Percentiles rank a stretch among this genome's conserved stretches.
Evolutionary conservation across 2,329 filamentous ascomycete species (phyloP).

Genomic region (Fusarium falciforme): DNA sequence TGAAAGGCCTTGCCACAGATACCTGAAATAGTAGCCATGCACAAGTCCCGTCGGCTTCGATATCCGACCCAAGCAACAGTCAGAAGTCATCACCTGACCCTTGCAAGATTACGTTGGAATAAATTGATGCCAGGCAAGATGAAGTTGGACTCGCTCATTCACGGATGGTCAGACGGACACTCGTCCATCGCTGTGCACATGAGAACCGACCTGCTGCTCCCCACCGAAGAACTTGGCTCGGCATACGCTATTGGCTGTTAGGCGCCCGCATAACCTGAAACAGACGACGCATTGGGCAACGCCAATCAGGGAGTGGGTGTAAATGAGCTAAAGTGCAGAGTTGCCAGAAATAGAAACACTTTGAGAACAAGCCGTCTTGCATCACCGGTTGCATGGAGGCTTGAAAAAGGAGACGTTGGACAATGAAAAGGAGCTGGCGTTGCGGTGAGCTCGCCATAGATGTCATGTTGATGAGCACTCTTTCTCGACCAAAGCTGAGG

Average conservation of each 20-base stretch:
- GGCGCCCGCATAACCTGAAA: conserved; percentile 51
- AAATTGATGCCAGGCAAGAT: not conserved
- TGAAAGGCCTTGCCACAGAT: not conserved
- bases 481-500: not conserved
- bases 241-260: conserved; percentile 43
- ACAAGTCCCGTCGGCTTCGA: not conserved
- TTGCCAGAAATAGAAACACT: conserved; percentile 43
- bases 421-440: conserved; percentile 4
- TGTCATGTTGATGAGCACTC: not conserved
- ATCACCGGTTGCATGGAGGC: not conserved
- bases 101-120: not conserved
- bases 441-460: not conserved
- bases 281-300: conserved; percentile 44
- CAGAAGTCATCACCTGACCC: not conserved
- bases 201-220: conserved; percentile 4
- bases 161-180: conserved; percentile 23
- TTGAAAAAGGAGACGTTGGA: conserved; percentile 12
- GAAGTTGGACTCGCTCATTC: not conserved
- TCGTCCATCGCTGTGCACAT: conserved; percentile 12
- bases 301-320: conserved; percentile 39
- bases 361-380: conserved; percentile 5
- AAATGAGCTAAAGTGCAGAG: conserved; percentile 10
- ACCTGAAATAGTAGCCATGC: not conserved
- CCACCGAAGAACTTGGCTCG: conserved; percentile 22
- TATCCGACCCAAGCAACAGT: not conserved